Evolutionary conservation across 2,329 filamentous ascomycete species (phyloP).

Genomic region (Fusarium torulosum): DNA sequence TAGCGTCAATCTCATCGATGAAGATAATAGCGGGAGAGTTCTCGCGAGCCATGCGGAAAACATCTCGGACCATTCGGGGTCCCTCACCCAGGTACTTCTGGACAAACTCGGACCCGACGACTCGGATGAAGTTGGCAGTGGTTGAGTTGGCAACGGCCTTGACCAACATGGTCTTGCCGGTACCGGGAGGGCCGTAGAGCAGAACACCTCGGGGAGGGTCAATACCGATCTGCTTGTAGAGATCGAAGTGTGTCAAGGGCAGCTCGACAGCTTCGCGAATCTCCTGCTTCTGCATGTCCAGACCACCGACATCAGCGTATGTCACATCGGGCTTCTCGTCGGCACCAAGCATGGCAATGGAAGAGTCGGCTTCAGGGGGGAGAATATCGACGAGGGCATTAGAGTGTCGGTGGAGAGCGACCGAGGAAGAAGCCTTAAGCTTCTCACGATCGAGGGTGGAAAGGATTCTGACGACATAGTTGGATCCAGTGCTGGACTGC

Average conservation of each 20-base stretch:
- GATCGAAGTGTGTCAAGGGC: slow-evolving; percentile 95
- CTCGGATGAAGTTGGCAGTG: slow-evolving; percentile 97
- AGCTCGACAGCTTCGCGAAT: slow-evolving; percentile 98
- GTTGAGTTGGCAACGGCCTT: slow-evolving; percentile 99
- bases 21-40: slow-evolving; percentile 99
- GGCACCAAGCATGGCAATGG: slow-evolving; percentile 95
- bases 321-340: slow-evolving; percentile 99
- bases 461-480: slow-evolving; percentile 98
- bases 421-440: slow-evolving; percentile 96
- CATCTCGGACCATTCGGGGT: slow-evolving; percentile 97
- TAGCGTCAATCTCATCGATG: slow-evolving; percentile 99
- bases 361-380: slow-evolving; percentile 98
- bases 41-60: slow-evolving; percentile 98
- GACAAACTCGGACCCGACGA: slow-evolving; percentile 97
- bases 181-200: slow-evolving; percentile 95
- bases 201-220: slow-evolving; percentile 96
- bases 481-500: slow-evolving; percentile 96
- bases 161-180: slow-evolving; percentile 96
- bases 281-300: slow-evolving; percentile 99
- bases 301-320: slow-evolving; percentile 95
- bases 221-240: slow-evolving; percentile 99
- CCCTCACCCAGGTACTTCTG: slow-evolving; percentile 99
- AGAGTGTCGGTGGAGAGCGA: slow-evolving; percentile 96
- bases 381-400: slow-evolving; percentile 99
- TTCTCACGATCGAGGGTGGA: slow-evolving; percentile 98